Conservation (phyloP, 345 rosid species). For the Corchorus olitorius region DNA sequence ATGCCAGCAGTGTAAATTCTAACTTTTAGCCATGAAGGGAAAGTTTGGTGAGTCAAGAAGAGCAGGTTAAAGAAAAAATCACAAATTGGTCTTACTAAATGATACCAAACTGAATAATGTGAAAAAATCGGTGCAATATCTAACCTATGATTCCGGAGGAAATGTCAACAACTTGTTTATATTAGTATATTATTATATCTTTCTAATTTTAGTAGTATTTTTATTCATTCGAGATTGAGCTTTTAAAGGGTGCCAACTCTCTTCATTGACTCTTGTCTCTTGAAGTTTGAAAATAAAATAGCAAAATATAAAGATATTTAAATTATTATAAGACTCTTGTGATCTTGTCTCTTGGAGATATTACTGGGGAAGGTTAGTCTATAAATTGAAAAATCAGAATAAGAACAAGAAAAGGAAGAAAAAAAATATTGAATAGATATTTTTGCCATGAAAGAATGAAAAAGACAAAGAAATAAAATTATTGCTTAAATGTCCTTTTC, state of each 20-base stretch:
- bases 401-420: neutral
- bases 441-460: too few species aligned
- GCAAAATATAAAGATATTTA: neutral
- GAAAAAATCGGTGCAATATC: neutral
- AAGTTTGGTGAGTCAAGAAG: neutral
- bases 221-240: conserved; percentile 20
- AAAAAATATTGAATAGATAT: too few species aligned
- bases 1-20: neutral
- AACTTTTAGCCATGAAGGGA: neutral
- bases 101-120: neutral
- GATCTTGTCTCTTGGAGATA: conserved; percentile 13
- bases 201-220: neutral
- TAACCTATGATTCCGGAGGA: neutral
- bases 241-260: conserved; percentile 15
- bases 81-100: neutral
- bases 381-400: neutral
- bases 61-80: neutral
- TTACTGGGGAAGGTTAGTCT: neutral
- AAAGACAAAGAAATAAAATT: neutral
- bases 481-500: neutral
- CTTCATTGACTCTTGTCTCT: conserved; percentile 19
- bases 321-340: neutral
- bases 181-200: neutral
- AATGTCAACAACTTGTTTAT: neutral
- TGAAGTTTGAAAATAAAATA: neutral